These are phyloP conservation scores for Ophiorrhiza pumila DNA, from an alignment of 257 asterid genomes.

Conservation along the genomic window DNA sequence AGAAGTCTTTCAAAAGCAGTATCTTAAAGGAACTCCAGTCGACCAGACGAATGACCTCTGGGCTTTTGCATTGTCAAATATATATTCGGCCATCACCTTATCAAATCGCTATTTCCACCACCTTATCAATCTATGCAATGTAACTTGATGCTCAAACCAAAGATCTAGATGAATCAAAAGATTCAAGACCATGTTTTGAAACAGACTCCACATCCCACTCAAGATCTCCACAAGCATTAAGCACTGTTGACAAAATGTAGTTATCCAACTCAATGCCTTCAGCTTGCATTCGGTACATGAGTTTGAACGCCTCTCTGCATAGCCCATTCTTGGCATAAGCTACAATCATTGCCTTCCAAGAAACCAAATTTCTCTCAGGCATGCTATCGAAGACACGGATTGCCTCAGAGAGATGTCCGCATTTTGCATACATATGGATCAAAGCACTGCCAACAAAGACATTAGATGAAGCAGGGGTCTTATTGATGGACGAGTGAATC, in stretches of 20 bases:
- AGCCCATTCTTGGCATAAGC: conserved; percentile 73
- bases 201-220: conserved; percentile 36
- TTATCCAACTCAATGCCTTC: conserved; percentile 78
- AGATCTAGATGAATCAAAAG: conserved; percentile 21
- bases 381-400: conserved; percentile 66
- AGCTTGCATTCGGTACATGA: conserved; percentile 68
- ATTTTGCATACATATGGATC: conserved; percentile 82
- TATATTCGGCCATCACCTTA: background rate
- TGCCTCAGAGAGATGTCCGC: conserved; percentile 80
- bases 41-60: background rate
- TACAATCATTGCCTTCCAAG: conserved; percentile 75
- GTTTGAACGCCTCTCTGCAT: conserved; percentile 79
- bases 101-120: background rate
- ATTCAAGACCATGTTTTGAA: conserved; percentile 33
- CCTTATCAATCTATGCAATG: background rate
- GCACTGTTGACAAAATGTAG: conserved; percentile 55
- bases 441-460: conserved; percentile 91
- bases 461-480: conserved; percentile 54
- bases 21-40: background rate
- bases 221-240: conserved; percentile 65
- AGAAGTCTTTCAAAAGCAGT: background rate
- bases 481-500: conserved; percentile 70
- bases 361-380: conserved; percentile 72
- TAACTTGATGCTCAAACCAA: background rate
- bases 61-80: background rate